Evolutionary conservation across 2,329 filamentous ascomycete species (phyloP), one percentile per base, ranked within the genome.

Genomic region (Teratosphaeria gauchensis): DNA sequence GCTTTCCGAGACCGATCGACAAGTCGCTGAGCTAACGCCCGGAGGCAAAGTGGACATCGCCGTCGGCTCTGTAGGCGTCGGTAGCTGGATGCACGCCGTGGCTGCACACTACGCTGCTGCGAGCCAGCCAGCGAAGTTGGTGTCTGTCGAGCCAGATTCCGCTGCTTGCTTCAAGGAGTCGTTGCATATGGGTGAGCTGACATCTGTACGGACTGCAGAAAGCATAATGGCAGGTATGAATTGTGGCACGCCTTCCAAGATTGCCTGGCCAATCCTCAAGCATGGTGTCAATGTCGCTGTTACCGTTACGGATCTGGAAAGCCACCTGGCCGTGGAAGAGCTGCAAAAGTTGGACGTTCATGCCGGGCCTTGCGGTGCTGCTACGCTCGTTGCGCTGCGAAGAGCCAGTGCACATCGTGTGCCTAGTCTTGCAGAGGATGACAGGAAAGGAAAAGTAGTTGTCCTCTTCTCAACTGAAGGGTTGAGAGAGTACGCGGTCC

Each of bases 181-280:
- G 35, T 70, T 88, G 1, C 69, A 76, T 19, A 71, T 70, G 0
- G 82, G 81, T 0, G 65, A 77, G 38, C 72, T 78, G 2, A 77
- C 75, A 0, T 70, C 80, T 0, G 77, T 87, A 1, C 59, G 70
- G 7, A 89, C 86, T 0, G 76, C 74, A 0, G 73, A 81, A 2
- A 90, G 85, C 0, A 89, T 89, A 64, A 90, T 91, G 87, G 79
- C 80, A 46, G 88, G 87, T 0, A 82, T 91, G 53, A 84, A 88
- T 63, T 91, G 87, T 61, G 87, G 86, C 0, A 88, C 84, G 0
- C 77, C 88, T 0, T 89, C 86, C 0, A 76, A 76, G 0, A 83
- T 80, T 0, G 84, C 87, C 0, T 92, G 86, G 85, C 77, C 82
- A 0, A 68, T 83, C 0, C 69, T 92, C 3, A 71, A 75, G 7